These are phyloP conservation scores for Xylaria multiplex DNA, from an alignment of 2,329 filamentous ascomycete genomes.

Conservation along the genomic window DNA sequence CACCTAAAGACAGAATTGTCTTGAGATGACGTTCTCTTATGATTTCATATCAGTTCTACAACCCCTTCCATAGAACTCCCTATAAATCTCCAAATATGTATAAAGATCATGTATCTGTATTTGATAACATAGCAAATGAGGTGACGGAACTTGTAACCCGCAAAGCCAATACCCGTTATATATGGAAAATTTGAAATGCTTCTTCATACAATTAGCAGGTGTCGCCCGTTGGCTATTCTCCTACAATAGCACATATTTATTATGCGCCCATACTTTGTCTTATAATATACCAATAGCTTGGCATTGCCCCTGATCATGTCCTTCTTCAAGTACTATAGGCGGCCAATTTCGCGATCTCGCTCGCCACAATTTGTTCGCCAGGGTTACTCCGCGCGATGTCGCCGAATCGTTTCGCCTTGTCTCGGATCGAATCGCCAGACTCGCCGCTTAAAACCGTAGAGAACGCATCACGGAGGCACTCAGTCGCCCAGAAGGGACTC, in stretches of 20 bases:
- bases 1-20: no score
- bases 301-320: no score
- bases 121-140: no score
- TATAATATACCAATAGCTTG: neutral
- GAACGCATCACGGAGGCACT: slow-evolving; percentile 33
- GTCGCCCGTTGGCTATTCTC: neutral
- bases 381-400: slow-evolving; percentile 31
- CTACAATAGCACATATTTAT: neutral
- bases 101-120: no score
- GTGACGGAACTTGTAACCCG: no score
- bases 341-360: slow-evolving; percentile 37
- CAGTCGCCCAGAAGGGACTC: slow-evolving; percentile 34
- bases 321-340: slow-evolving; percentile 2
- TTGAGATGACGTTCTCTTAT: no score
- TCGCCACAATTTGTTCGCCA: slow-evolving; percentile 34
- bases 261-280: neutral
- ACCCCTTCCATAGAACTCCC: no score
- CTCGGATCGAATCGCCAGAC: slow-evolving; percentile 13
- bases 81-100: no score
- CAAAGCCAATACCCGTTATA: no score
- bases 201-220: neutral
- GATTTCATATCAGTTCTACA: no score
- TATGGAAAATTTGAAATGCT: neutral
- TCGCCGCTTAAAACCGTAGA: slow-evolving; percentile 18
- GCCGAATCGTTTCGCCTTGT: slow-evolving; percentile 31